Evolutionary conservation across 345 rosid species (phyloP), one percentile per base, ranked within the genome.

Genomic region (Populus tremula): DNA sequence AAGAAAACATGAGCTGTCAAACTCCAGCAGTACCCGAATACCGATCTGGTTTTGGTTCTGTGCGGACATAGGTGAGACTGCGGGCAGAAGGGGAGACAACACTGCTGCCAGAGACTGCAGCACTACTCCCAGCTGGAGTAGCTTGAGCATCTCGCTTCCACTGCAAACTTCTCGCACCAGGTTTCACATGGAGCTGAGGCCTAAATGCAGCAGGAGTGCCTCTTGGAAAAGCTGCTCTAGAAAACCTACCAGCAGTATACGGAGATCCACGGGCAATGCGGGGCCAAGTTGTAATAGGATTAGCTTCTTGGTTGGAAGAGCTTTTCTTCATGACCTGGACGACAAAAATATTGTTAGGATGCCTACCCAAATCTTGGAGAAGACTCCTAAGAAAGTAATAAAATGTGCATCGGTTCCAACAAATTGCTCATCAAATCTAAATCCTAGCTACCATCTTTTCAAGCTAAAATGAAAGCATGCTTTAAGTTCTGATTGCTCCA

Each of bases 161-260:
- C 81, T 96, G 98, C 84, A 93, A 82, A 78, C 97, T 96, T 86
- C 98, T 85, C 49, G 91, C 90, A 81, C 99, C 97, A 45, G 67
- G 85, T 81, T 90, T 96, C 61, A 89, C 47, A 5, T 85, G 83
- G 21, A 86, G 84, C 47, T 89, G 94, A 47, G 92, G 83, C 81
- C 97, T 87, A 79, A 87, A 90, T n/a, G 78, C 73, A 78, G 89
- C 88, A n/a, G 84, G 78, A 36, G 83, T 79, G 65, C 96, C 96
- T 84, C 99, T 87, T 33, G 84, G 69, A 74, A 87, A 92, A 49
- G 94, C 63, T 35, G 76, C 86, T 85, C 97, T 85, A 29, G 89
- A 29, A 77, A 89, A 91, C 87, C 98, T 88, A 54, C 90, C 80
- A 9, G 77, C 68, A 59, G 81, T 69, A 81, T 79, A 89, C 9